Evolutionary conservation across 208 protist genomes (phyloP), one percentile per base, ranked within the genome.

Genomic region (Wallacemonas sp.): DNA sequence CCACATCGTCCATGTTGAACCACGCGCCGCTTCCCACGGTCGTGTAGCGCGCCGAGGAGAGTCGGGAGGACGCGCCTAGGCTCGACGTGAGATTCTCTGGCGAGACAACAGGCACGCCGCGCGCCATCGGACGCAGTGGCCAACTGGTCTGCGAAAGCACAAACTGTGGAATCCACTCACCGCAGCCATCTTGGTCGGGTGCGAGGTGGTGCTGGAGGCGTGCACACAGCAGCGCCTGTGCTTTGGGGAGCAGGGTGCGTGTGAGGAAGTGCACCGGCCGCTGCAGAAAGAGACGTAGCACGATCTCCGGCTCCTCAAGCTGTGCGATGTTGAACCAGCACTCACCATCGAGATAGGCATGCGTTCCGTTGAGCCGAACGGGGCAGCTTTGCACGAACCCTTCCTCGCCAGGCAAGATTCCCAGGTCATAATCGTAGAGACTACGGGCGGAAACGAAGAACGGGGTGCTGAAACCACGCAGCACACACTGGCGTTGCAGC

Each of bases 241-340:
- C 6, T 4, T 68, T 69, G 17, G 33, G 12, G 23, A 95, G 19
- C 24, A 16, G 47, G 1, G 61, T 61, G 9, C 79, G 68, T 30
- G 70, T 84, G 0, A 90, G 41, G 41, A 86, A 80, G 47, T 83
- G 61, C 2, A 21, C 65, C 34, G 90, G 85, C 21, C 54, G 74
- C 16, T 72, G 60, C 26, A 72, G 30, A 36, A 81, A 27, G 23
- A 93, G 72, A 63, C 80, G 76, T 23, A 75, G 69, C 6, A 66
- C 72, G 9, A 88, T 41, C 1, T 54, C 27, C 1, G 84, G 73
- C 66, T 95, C 86, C 21, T 61, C 48, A 47, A 95, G 68, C 68
- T 95, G 89, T 17, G 74, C 62, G 1, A 87, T 47, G 70, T 95
- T 95, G 65, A 88, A 92, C 76, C 80, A 86, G 71, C 79, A 89